Evolutionary conservation across 176 grass and related monocot genomes (phyloP), one percentile per base, ranked within the genome.

Genomic region (Triticum timopheevii): DNA sequence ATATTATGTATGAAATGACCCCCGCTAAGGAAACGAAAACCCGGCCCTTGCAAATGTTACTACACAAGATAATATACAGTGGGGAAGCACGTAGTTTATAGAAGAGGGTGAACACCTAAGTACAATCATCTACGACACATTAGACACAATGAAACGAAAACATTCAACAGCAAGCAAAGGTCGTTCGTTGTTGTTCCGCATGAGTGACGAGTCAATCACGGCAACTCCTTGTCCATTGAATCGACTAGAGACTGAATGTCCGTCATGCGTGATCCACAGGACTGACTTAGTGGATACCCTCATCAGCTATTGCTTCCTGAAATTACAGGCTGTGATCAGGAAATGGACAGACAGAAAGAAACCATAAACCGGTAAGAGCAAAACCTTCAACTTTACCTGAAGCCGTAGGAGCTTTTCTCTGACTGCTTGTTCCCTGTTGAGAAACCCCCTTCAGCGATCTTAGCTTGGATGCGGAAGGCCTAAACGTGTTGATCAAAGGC

Each of bases 401-500:
- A 54, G 82, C 82, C 44, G 73, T 81, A 79, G 87, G 67, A 82
- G 86, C 83, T 30, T 81, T 84, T 71, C 77, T 83, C 33, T 89
- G 85, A 59, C 71, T 71, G 80, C 86, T 80, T 71, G 68, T 77
- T 76, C 86, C 91, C 71, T 87, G 88, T 59, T 86, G 89, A 50
- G 92, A 88, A 49, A 88, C 50, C 50, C 50, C 50, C 79, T 84
- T 95, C 65, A 98, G 89, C 4, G 90, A 92, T 73, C 97, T 88
- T 30, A 96, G 77, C 90, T 98, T 98, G 13, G 92, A 87, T 4
- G 93, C 86, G 4, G 97, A 98, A 59, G 93, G 83, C 81, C 87
- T 95, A 66, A 98, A 88, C 8, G 97, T 96, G 44, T 92, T 91
- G 84, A 96, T 98, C 66, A 96, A 71, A 12, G 88, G 97, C 83